Evolutionary conservation across 2,329 filamentous ascomycete species (phyloP), one percentile per base, ranked within the genome.

Genomic region (Seiridium cupressi): DNA sequence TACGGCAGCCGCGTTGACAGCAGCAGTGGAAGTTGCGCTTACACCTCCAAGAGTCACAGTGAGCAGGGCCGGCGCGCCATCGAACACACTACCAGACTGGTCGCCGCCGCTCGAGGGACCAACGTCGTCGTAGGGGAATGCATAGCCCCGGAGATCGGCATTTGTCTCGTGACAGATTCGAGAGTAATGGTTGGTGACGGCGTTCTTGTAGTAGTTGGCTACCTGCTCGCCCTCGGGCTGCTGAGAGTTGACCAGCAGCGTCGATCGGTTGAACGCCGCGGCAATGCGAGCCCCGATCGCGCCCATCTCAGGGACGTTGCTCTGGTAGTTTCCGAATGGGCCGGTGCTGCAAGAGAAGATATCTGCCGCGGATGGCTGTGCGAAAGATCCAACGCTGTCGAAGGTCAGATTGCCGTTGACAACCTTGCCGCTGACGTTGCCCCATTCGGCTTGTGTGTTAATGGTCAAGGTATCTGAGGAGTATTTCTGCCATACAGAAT

Each of bases 221-320:
- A 81, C 73, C 0, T 68, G 63, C 69, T 84, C 83, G 55, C 78
- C 77, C 58, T 83, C 77, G 11, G 84, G 86, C 74, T 84, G 86
- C 64, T 69, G 66, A n/a, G 71, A 57, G 66, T 83, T 76, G 26
- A 74, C 69, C 55, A 90, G 74, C 62, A 95, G 74, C 9, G 89
- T 93, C 40, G 84, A 87, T 31, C 91, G 83, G 74, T 93, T 92
- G 68, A 94, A 85, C 1, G 89, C 90, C 1, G 91, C 91, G 0
- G 89, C 84, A 11, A 95, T 76, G n/a, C 91, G 82, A 0, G 92
- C 89, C 7, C 88, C 87, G 59, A 93, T 83, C 46, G 87, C 87
- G 61, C 84, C 83, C 70, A 81, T 79, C 68, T 80, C 74, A 31
- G 55, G 75, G 2, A 73, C 69, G 58, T 79, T 77, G 3, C 66